phyloP scores from a whole-genome alignment of 306 rosid genomes.

The Cucurbita pepo region DNA sequence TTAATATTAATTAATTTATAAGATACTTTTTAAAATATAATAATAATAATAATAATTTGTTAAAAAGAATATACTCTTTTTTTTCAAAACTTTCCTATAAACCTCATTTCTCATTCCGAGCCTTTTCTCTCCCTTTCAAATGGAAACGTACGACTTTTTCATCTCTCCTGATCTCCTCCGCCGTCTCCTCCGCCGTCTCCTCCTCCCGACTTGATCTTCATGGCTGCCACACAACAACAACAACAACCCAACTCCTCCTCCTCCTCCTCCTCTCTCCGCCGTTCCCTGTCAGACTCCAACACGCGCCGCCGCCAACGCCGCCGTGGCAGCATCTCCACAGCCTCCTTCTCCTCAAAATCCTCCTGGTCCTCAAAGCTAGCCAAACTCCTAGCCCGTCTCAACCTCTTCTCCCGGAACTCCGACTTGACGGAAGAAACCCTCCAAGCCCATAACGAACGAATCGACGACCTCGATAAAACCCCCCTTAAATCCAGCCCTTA shows the following conservation, averaged over 20 bases:
- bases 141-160: neutral
- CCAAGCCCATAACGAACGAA: neutral
- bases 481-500: slow-evolving; percentile 11
- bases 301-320: neutral
- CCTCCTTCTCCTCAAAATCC: neutral
- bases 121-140: neutral
- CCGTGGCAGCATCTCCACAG: neutral
- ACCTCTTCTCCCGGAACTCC: neutral
- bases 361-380: neutral
- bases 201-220: neutral
- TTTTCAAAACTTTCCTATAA: neutral
- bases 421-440: slow-evolving; percentile 4
- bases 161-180: neutral
- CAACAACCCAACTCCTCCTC: neutral
- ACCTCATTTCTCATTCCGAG: neutral
- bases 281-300: neutral
- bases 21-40: no score
- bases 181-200: neutral
- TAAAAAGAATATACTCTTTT: no score
- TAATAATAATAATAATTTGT: no score
- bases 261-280: neutral
- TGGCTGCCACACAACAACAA: neutral
- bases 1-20: no score
- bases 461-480: neutral
- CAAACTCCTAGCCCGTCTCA: neutral